These are phyloP conservation scores for Kodamaea leandrae DNA, from an alignment of 805 yeast genomes.

Conservation along the genomic window DNA sequence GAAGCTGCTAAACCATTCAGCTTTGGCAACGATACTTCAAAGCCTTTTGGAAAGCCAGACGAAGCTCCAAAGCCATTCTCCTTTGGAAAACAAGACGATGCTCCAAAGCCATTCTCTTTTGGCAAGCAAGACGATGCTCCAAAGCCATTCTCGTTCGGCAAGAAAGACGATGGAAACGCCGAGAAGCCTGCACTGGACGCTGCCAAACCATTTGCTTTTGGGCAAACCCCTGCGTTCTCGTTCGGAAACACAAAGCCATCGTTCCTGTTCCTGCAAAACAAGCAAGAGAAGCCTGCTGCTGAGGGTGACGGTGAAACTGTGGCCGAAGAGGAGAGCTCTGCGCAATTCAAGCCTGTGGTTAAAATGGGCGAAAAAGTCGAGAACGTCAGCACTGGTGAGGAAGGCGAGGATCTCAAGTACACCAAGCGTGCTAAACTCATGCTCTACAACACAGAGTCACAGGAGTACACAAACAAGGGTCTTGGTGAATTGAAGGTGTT, in stretches of 20 bases:
- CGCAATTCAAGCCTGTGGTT: conserved; percentile 43
- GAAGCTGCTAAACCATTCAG: conserved; percentile 9
- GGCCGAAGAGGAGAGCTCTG: conserved; percentile 46
- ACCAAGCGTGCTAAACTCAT: conserved; percentile 71
- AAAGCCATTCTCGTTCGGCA: conserved; percentile 1
- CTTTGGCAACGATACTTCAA: too few relatives aligned
- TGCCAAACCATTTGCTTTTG: conserved; percentile 7
- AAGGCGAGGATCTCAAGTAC: conserved; percentile 63
- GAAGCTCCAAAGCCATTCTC: conserved; percentile 3
- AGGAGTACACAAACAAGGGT: conserved; percentile 63
- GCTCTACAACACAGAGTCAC: conserved; percentile 51
- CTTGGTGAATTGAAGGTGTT: conserved; percentile 80
- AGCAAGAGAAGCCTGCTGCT: conserved; percentile 14
- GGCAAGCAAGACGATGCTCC: conserved; percentile 5
- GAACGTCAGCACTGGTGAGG: conserved; percentile 70
- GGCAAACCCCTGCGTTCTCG: conserved; percentile 1
- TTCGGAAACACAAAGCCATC: conserved; percentile 9
- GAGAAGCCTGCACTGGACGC: conserved; percentile 6
- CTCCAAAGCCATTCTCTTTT: conserved; percentile 8
- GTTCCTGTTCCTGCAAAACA: conserved; percentile 8
- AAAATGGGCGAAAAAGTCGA: conserved; percentile 46
- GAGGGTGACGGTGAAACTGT: conserved; percentile 27
- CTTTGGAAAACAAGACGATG: conserved; percentile 8
- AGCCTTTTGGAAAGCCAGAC: too few relatives aligned
- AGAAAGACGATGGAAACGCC: background rate